Conservation (phyloP, 139 green algal genomes). For the Tetraselmis chui region DNA sequence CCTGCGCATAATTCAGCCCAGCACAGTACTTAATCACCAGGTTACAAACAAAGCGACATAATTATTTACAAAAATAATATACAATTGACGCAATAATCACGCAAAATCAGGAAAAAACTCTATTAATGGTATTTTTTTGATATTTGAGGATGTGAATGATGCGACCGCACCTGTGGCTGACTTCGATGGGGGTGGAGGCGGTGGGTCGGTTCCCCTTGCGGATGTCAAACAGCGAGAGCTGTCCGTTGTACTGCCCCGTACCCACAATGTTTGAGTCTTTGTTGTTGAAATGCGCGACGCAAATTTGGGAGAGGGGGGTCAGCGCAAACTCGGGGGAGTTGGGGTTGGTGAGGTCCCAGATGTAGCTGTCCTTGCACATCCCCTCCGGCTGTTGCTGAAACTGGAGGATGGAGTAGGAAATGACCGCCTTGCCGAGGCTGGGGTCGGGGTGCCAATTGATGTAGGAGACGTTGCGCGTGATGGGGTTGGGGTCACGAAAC, state of each 20-base stretch:
- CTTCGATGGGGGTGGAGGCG: constrained; percentile 67
- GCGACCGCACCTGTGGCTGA: constrained; percentile 38
- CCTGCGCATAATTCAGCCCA: too few relatives aligned
- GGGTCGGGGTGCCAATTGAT: constrained; percentile 78
- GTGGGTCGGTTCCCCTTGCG: constrained; percentile 63
- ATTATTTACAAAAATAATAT: too few relatives aligned
- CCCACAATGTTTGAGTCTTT: constrained; percentile 76
- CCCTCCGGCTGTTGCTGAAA: constrained; percentile 76
- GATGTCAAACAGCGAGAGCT: constrained; percentile 79
- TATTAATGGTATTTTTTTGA: too few relatives aligned
- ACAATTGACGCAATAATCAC: too few relatives aligned
- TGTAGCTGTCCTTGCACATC: constrained; percentile 63
- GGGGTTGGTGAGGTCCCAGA: constrained; percentile 89
- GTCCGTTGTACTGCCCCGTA: constrained; percentile 83
- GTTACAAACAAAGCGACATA: too few relatives aligned
- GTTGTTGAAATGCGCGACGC: constrained; percentile 72
- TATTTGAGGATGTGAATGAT: too few relatives aligned
- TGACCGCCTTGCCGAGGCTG: constrained; percentile 52
- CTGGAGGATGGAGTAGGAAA: constrained; percentile 73
- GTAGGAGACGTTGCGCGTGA: constrained; percentile 54
- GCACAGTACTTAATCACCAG: too few relatives aligned
- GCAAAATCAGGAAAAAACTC: too few relatives aligned
- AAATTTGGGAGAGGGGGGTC: constrained; percentile 63
- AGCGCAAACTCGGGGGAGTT: constrained; percentile 75
- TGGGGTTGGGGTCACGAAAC: constrained; percentile 66